Percentiles rank a stretch among this genome's conserved stretches.
Conservation (phyloP, 805 yeast genomes). For the Monosporozyma solicola region DNA sequence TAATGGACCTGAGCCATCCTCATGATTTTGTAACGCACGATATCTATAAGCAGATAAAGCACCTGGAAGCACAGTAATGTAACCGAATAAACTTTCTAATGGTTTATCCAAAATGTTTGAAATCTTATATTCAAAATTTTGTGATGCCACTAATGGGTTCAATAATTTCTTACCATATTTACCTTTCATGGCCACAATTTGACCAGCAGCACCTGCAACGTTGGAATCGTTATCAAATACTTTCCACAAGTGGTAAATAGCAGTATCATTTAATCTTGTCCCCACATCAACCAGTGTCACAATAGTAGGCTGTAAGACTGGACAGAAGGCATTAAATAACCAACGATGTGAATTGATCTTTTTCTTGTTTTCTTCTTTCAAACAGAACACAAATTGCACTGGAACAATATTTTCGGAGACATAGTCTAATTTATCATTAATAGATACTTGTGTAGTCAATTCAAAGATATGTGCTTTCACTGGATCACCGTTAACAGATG, state of each 20-base stretch:
- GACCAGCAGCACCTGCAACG: conserved; percentile 99
- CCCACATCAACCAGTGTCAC: conserved; percentile 93
- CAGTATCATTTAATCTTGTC: conserved; percentile 81
- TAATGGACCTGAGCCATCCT: conserved; percentile 88
- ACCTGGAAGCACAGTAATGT: conserved; percentile 89
- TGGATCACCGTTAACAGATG: conserved; percentile 80
- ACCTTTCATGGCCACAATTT: conserved; percentile 92
- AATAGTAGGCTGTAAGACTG: conserved; percentile 84
- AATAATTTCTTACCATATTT: conserved; percentile 70
- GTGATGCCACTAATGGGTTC: conserved; percentile 92
- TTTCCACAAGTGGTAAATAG: conserved; percentile 92
- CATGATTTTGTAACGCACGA: conserved; percentile 74
- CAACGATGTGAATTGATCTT: conserved; percentile 97
- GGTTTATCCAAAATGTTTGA: conserved; percentile 96
- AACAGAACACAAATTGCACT: conserved; percentile 84
- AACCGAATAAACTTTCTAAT: conserved; percentile 84
- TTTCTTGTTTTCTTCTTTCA: conserved; percentile 86
- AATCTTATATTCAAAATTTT: conserved; percentile 93
- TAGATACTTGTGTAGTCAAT: conserved; percentile 89
- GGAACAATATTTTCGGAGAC: conserved; percentile 90
- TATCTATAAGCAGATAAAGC: conserved; percentile 92
- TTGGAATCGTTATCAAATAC: conserved; percentile 93
- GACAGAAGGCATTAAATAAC: conserved; percentile 93
- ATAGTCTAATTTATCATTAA: conserved; percentile 81
- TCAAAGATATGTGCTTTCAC: conserved; percentile 94